phyloP scores from a whole-genome alignment of 345 rosid species.

The Citropsis articulata region DNA sequence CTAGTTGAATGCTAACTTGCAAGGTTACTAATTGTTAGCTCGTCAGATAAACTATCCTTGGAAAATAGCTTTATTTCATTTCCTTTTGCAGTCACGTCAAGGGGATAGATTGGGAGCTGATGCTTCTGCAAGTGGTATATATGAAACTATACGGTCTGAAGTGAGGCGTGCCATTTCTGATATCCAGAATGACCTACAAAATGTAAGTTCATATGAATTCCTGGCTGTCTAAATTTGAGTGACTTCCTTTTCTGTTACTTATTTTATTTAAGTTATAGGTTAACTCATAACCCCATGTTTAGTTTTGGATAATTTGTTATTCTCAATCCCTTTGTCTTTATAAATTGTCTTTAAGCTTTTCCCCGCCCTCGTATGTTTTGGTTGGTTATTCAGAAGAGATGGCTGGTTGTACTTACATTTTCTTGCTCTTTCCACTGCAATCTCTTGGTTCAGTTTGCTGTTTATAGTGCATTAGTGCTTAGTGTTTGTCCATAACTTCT shows the following conservation, averaged over 20 bases:
- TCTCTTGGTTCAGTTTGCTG: neutral
- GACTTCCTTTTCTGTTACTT: neutral
- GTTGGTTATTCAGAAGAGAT: neutral
- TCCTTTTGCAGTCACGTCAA: slow-evolving; percentile 36
- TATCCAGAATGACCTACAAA: slow-evolving; percentile 53
- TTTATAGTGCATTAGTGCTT: neutral
- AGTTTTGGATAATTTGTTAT: neutral
- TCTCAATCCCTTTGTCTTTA: neutral
- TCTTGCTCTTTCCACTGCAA: neutral
- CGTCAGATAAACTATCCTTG: neutral
- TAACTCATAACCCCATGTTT: neutral
- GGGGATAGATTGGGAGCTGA: slow-evolving; percentile 35
- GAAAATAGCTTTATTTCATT: slow-evolving; percentile 1
- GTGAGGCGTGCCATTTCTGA: slow-evolving; percentile 62
- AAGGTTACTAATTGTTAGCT: neutral
- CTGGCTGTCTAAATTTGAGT: neutral
- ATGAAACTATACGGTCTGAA: slow-evolving; percentile 62
- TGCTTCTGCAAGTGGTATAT: slow-evolving; percentile 36
- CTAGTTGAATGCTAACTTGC: neutral
- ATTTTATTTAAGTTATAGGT: neutral
- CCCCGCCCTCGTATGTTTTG: neutral
- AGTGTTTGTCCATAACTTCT: slow-evolving; percentile 13
- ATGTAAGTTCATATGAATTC: slow-evolving; percentile 28
- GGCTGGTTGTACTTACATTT: neutral
- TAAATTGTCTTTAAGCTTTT: neutral